Evolutionary conservation across 2,329 filamentous ascomycete species (phyloP).

Genomic region (Stachybotrys chlorohalonatus): DNA sequence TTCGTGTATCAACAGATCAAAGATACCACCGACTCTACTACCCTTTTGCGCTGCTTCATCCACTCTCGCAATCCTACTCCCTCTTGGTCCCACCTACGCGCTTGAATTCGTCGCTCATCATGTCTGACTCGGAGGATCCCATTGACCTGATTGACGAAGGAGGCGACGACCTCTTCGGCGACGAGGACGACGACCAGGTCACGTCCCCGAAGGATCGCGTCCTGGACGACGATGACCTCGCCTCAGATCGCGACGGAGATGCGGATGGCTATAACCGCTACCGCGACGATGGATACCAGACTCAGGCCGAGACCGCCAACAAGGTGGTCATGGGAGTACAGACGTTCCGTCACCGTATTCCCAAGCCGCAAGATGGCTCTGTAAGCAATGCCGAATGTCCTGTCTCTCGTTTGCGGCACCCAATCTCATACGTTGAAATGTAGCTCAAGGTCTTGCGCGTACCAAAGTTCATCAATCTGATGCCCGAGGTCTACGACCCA

Average conservation of each 20-base stretch:
- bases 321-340: conserved; percentile 54
- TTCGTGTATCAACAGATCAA: neutral
- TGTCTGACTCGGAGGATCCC: conserved; percentile 50
- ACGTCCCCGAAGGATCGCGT: conserved; percentile 52
- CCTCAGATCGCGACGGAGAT: conserved; percentile 40
- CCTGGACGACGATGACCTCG: conserved; percentile 52
- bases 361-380: conserved; percentile 61
- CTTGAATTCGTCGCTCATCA: conserved; percentile 11
- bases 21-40: too few species aligned
- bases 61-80: neutral
- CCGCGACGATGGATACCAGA: conserved; percentile 35
- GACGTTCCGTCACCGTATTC: conserved; percentile 59
- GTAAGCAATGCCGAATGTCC: conserved; percentile 33
- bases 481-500: conserved; percentile 57
- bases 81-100: neutral
- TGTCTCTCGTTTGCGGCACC: conserved; percentile 1
- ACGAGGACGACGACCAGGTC: conserved; percentile 48
- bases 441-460: conserved; percentile 64
- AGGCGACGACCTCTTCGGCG: conserved; percentile 55
- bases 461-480: conserved; percentile 62
- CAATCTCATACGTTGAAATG: neutral
- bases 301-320: conserved; percentile 38
- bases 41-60: neutral
- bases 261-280: conserved; percentile 29
- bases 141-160: conserved; percentile 44